Base-by-base conservation (phyloP, 768 basidiomycete genomes). In the Termitomyces sp. region DNA sequence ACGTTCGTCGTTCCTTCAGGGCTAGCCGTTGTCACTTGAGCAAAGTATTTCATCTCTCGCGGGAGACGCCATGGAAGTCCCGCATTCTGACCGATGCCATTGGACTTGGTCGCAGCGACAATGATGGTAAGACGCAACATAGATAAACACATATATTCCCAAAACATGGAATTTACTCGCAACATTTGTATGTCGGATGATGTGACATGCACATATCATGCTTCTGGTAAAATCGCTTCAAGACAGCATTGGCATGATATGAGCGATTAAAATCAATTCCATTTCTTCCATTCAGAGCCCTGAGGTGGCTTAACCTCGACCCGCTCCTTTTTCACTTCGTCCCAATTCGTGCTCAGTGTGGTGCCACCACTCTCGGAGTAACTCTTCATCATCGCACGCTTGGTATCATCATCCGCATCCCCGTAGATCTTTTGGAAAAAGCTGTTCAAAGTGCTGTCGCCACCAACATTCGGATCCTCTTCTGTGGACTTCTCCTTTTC, bases 381-480 rank as follows among this genome's bases (percentile, higher is more conserved):
- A 68, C 92, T 95, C 82, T 99, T 99, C 86, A 98, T 86, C 95
- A 99, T 99, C 3, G 97, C 97, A 37, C 87, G 82, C 65, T 80
- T 85, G 14, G 95, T 92, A 65, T 99, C 92, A 0, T 94, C 91
- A 63, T 97, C 94, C 25, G 95, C 90, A 69, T 90, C 91, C 6
- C 82, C 79, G 66, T 89, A 99, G 60, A 99, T 84, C 75, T 92
- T 90, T 67, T 91, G 89, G 84, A 95, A 95, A 75, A 96, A 92
- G 29, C 78, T 66, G 71, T 98, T 96, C 57, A 97, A 81, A 5
- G 90, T 84, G 57, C 77, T 81, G 70, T 97, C 95, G 21, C 95
- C 95, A 23, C 91, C 91, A 17, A 87, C 86, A 70, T 97, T 98
- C 32, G 94, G 90, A 66, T 92, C 92, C 61, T 95, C 85, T 16